Evolutionary conservation across 1,284 basidiomycete genomes (phyloP).

Genomic region (Coniferiporia weirii): DNA sequence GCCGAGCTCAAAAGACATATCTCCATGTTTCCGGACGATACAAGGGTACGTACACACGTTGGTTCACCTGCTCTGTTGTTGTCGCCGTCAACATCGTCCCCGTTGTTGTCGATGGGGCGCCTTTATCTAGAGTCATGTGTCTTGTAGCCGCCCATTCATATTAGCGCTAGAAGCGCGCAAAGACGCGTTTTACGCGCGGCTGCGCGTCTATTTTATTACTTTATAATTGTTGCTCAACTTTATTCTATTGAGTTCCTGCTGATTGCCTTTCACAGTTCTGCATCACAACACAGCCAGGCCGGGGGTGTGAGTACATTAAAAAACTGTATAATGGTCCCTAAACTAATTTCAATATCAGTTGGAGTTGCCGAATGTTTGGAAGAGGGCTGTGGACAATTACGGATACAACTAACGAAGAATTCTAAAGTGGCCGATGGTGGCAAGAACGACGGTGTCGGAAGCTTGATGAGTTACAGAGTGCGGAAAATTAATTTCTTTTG

Average conservation of each 20-base stretch:
- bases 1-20: conserved; percentile 17
- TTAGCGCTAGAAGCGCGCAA: background rate
- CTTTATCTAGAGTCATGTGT: background rate
- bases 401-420: conserved; percentile 31
- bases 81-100: background rate
- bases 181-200: background rate
- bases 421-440: conserved; percentile 34
- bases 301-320: conserved; percentile 37
- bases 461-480: conserved; percentile 41
- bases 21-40: conserved; percentile 14
- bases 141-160: background rate
- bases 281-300: conserved; percentile 32
- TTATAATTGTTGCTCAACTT: background rate
- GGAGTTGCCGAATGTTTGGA: conserved; percentile 41
- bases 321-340: conserved; percentile 3
- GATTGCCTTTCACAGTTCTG: conserved; percentile 6
- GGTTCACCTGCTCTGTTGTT: background rate
- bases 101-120: background rate
- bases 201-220: background rate
- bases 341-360: conserved; percentile 27
- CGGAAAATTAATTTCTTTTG: conserved; percentile 17
- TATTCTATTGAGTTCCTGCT: background rate
- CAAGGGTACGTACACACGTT: conserved; percentile 5
- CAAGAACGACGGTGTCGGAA: conserved; percentile 37
- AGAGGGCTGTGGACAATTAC: conserved; percentile 33